phyloP scores from a whole-genome alignment of 2,329 filamentous ascomycete species.

The Hymenotorrendiella dingleyae region DNA sequence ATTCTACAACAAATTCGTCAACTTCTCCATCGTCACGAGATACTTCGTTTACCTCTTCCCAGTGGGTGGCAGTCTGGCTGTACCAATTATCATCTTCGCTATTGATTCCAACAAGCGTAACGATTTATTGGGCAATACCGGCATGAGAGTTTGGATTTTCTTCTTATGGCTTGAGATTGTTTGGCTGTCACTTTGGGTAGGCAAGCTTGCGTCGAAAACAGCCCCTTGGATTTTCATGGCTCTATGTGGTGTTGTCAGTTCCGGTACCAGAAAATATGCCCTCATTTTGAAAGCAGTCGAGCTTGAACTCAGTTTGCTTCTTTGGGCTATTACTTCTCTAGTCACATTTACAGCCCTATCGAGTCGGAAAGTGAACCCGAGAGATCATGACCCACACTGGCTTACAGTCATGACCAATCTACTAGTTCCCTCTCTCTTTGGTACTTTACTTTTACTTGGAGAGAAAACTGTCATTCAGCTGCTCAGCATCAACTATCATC shows the following conservation, averaged over 20 bases:
- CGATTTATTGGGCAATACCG: slow-evolving; percentile 25
- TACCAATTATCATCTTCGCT: slow-evolving; percentile 50
- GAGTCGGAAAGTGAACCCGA: slow-evolving; percentile 12
- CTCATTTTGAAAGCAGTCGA: slow-evolving; percentile 58
- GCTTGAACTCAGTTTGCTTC: slow-evolving; percentile 61
- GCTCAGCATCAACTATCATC: slow-evolving; percentile 80
- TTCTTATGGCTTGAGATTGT: slow-evolving; percentile 66
- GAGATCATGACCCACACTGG: slow-evolving; percentile 36
- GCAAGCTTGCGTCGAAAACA: slow-evolving; percentile 57
- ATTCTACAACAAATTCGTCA: slow-evolving; percentile 57
- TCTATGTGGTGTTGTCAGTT: slow-evolving; percentile 62
- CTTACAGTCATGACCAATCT: slow-evolving; percentile 56
- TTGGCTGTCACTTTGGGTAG: slow-evolving; percentile 62
- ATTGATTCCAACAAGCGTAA: slow-evolving; percentile 16
- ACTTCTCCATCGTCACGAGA: slow-evolving; percentile 55
- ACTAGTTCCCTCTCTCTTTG: slow-evolving; percentile 61
- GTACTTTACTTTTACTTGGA: slow-evolving; percentile 63
- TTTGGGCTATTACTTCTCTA: slow-evolving; percentile 60
- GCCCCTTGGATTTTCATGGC: slow-evolving; percentile 61
- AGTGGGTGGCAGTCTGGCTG: slow-evolving; percentile 51
- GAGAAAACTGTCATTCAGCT: slow-evolving; percentile 77
- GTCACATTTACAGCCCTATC: slow-evolving; percentile 56
- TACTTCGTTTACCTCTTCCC: slow-evolving; percentile 64
- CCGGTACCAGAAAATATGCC: slow-evolving; percentile 65
- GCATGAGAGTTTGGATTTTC: slow-evolving; percentile 51